Base-by-base conservation (phyloP, 2,329 filamentous ascomycete genomes). In the Colletotrichum ledebouriae region DNA sequence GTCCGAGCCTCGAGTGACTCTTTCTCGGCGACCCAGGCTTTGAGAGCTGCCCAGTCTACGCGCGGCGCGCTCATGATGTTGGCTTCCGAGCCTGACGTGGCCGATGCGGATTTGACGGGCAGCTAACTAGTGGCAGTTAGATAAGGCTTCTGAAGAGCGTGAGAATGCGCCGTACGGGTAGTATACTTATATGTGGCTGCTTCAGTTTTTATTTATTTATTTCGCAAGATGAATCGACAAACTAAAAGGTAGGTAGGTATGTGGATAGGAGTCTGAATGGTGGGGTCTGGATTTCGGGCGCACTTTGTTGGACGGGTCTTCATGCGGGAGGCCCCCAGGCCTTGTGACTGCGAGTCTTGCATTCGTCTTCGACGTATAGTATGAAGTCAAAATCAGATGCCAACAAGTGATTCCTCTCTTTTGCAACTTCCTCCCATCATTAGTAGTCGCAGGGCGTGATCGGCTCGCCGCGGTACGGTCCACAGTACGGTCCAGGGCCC, bases 11-110 rank as follows among this genome's bases (percentile, higher is more conserved):
- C 79, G 49, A 73, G 74, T 2, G 74, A 73, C 63, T 82, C 81
- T 57, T 85, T 81, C 20, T 75, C 52, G 25, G 78, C 77, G 61
- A 83, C 76, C 80, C 80, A 85, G 15, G 72, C 73, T 57, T 78
- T 78, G 59, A 84, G 71, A 17, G 73, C 74, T n/a, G 71, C 69
- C 76, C 78, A 82, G 15, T 78, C 71, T 15, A 78, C 62, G 49
- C 50, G 34, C 7, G 55, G 29, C 37, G 55, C 11, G 47, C 15
- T 25, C 22, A n/a, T 44, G 11, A 17, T 13, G 17, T 17, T 33
- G 22, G 20, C 11, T 10, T 13, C 22, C 47, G 52, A 57, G 44
- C 13, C 29, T 10, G 52, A 37, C 52, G 58, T 63, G 20, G 37
- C 10, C 41, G 34, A 39, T 37, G 37, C 22, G 17, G 34, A 41